Conservation (phyloP, 2,329 filamentous ascomycete species). For the Didymella exigua region DNA sequence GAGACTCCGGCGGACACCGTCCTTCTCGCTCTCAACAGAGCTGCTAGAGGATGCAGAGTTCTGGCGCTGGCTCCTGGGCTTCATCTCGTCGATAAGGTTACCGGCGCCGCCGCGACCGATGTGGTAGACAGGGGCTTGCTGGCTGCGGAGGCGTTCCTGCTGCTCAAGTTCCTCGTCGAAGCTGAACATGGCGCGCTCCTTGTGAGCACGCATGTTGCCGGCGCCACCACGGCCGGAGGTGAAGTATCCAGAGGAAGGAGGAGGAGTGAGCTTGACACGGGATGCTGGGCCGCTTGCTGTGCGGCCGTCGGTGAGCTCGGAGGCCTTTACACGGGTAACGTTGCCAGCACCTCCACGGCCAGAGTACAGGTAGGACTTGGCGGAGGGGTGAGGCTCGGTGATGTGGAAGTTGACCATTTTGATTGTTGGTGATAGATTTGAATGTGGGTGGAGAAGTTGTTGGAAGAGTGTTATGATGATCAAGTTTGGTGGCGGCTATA, state of each 20-base stretch:
- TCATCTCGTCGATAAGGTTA: constrained; percentile 56
- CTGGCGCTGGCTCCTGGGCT: constrained; percentile 34
- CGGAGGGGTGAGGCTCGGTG: constrained; percentile 66
- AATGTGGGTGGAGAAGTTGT: constrained; percentile 12
- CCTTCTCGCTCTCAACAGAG: constrained; percentile 36
- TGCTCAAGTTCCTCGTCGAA: constrained; percentile 71
- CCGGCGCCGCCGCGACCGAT: constrained; percentile 67
- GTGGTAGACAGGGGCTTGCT: constrained; percentile 66
- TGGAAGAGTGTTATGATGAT: constrained; percentile 14
- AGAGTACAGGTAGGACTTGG: constrained; percentile 58
- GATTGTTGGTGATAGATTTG: constrained; percentile 23
- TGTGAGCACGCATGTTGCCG: constrained; percentile 64
- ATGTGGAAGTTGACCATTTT: constrained; percentile 58
- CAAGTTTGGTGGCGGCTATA: constrained; percentile 22
- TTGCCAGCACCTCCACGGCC: constrained; percentile 67
- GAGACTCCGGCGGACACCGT: constrained; percentile 41
- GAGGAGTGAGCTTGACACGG: constrained; percentile 55
- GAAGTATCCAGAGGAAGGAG: constrained; percentile 59
- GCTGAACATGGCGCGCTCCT: constrained; percentile 66
- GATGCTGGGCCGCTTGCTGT: constrained; percentile 56
- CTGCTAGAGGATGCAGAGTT: constrained; percentile 39
- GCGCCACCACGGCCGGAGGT: constrained; percentile 71
- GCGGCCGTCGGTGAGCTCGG: constrained; percentile 58
- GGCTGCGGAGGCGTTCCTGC: constrained; percentile 59
- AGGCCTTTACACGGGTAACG: constrained; percentile 59